Percentiles rank a stretch among this genome's conserved stretches.
phyloP scores from a whole-genome alignment of 164 flowering plant species.

The Chloranthus sessilifolius region DNA sequence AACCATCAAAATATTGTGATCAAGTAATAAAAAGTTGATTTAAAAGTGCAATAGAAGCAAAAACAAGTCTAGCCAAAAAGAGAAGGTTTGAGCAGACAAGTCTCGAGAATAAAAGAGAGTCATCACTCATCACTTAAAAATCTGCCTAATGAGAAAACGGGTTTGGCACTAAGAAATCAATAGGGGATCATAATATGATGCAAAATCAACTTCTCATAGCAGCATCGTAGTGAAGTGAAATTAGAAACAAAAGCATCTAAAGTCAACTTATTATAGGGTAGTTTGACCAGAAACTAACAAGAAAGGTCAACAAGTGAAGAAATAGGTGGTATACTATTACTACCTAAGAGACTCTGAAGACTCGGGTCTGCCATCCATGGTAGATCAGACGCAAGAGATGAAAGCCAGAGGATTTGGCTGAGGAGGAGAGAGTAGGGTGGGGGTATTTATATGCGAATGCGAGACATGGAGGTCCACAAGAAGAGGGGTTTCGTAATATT shows the following conservation, averaged over 20 bases:
- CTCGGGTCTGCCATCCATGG: conserved; percentile 23
- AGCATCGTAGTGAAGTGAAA: background rate
- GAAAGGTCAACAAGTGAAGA: no score
- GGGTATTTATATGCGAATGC: conserved; percentile 2
- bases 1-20: no score
- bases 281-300: no score
- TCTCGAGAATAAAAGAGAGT: no score
- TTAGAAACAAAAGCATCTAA: background rate
- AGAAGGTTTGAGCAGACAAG: no score
- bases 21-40: no score
- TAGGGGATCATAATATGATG: background rate
- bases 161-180: no score
- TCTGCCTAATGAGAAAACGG: background rate
- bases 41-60: no score
- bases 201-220: background rate
- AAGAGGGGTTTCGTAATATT: conserved; percentile 1
- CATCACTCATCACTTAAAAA: no score
- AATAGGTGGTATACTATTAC: background rate
- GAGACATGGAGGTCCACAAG: background rate
- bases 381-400: background rate
- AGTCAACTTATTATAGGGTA: no score
- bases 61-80: no score
- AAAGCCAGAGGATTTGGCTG: background rate
- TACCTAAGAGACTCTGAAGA: conserved; percentile 32
- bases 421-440: background rate